Conservation (phyloP, 2,329 filamentous ascomycete species). For the Triangularia setosa region DNA sequence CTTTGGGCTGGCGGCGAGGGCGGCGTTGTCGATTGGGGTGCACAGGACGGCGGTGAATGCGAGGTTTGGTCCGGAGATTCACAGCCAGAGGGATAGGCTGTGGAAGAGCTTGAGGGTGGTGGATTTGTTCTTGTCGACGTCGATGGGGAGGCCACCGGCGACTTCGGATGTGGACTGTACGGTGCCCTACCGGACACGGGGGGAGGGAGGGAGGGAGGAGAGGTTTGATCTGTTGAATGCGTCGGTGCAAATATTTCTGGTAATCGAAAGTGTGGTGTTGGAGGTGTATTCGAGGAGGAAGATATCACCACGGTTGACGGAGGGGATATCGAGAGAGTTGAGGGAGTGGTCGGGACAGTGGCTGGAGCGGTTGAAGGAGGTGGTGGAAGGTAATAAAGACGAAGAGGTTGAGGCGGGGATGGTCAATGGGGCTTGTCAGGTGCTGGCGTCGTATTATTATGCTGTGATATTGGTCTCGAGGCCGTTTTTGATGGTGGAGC, state of each 20-base stretch:
- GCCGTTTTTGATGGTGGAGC: slow-evolving; percentile 54
- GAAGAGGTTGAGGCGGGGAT: slow-evolving; percentile 28
- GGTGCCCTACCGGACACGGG: slow-evolving; percentile 41
- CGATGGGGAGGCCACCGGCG: slow-evolving; percentile 52
- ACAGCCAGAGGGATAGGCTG: slow-evolving; percentile 44
- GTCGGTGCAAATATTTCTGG: slow-evolving; percentile 49
- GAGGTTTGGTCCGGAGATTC: slow-evolving; percentile 43
- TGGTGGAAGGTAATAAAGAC: slow-evolving; percentile 29
- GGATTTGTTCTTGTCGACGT: slow-evolving; percentile 50
- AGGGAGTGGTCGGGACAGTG: slow-evolving; percentile 49
- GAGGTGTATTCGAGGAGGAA: slow-evolving; percentile 52
- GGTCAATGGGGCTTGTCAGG: slow-evolving; percentile 47
- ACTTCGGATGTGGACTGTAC: slow-evolving; percentile 54
- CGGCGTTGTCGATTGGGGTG: slow-evolving; percentile 50
- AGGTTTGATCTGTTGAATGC: slow-evolving; percentile 46
- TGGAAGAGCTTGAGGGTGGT: slow-evolving; percentile 53
- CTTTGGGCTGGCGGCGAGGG: slow-evolving; percentile 50
- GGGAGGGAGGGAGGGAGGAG: slow-evolving; percentile 40
- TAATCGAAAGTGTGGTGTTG: slow-evolving; percentile 47
- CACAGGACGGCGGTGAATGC: slow-evolving; percentile 53
- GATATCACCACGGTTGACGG: slow-evolving; percentile 49
- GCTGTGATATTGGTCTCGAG: slow-evolving; percentile 54
- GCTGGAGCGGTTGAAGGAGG: slow-evolving; percentile 42
- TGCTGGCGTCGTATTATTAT: slow-evolving; percentile 52
- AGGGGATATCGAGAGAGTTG: slow-evolving; percentile 50